Evolutionary conservation across 345 rosid species (phyloP).

Genomic region (Rhodamnia argentea): DNA sequence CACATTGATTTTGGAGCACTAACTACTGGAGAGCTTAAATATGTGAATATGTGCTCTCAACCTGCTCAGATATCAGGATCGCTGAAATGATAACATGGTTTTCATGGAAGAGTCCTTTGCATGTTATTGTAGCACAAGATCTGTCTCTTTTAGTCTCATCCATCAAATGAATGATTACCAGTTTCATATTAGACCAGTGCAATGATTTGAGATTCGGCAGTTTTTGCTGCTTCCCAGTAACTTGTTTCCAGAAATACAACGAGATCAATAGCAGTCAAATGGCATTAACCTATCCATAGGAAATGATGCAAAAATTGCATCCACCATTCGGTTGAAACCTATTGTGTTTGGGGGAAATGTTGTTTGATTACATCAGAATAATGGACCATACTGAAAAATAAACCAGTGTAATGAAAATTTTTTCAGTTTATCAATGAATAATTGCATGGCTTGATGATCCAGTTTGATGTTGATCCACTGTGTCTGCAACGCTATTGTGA

Average conservation of each 20-base stretch:
- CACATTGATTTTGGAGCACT: not conserved
- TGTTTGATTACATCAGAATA: not conserved
- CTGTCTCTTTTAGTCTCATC: not conserved
- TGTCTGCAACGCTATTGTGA: not conserved
- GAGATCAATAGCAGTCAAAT: not conserved
- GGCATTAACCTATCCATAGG: not conserved
- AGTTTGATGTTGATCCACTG: not conserved
- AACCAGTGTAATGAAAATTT: not conserved
- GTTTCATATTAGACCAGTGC: not conserved
- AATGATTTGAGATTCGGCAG: not conserved
- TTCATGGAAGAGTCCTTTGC: not conserved
- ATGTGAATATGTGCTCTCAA: not conserved
- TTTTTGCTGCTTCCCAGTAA: not conserved
- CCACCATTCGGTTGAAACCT: not conserved
- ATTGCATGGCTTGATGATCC: not conserved
- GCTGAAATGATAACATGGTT: not conserved
- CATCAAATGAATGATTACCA: not conserved
- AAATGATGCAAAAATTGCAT: not conserved
- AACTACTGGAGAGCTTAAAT: not conserved
- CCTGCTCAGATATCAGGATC: not conserved
- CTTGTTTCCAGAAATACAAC: not conserved
- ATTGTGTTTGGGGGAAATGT: not conserved
- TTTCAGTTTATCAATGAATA: not conserved
- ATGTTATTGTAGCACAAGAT: not conserved
- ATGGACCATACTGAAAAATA: not conserved